phyloP scores from a whole-genome alignment of 768 basidiomycete genomes.

The Leccinum boreale region DNA sequence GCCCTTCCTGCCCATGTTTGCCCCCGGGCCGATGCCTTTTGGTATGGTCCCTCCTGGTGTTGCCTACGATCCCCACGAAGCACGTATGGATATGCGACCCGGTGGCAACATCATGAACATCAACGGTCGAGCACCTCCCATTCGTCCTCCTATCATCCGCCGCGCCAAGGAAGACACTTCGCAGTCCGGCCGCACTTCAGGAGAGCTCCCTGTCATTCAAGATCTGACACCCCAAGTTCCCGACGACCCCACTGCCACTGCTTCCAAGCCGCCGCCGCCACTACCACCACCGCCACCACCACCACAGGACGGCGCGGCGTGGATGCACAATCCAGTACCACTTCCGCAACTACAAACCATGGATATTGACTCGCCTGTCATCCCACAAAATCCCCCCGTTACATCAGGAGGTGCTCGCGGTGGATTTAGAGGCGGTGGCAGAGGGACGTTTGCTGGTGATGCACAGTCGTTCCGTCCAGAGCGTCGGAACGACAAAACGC shows the following conservation, averaged over 20 bases:
- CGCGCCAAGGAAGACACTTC: slow-evolving; percentile 53
- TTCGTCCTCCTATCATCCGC: slow-evolving; percentile 56
- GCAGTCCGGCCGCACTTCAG: slow-evolving; percentile 45
- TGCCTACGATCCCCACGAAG: slow-evolving; percentile 75
- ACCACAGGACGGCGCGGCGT: slow-evolving; percentile 21
- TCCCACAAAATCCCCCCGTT: slow-evolving; percentile 17
- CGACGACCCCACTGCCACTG: slow-evolving; percentile 29
- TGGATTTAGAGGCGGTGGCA: slow-evolving; percentile 45
- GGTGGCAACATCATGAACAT: slow-evolving; percentile 29
- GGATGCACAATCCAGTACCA: slow-evolving; percentile 17
- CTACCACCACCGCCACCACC: not conserved
- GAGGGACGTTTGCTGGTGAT: slow-evolving; percentile 62
- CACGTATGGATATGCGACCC: slow-evolving; percentile 77
- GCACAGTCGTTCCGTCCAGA: slow-evolving; percentile 65
- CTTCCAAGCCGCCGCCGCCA: slow-evolving; percentile 9
- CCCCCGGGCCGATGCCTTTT: slow-evolving; percentile 52
- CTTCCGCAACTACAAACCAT: slow-evolving; percentile 16
- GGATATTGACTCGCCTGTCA: slow-evolving; percentile 35
- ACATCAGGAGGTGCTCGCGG: slow-evolving; percentile 41
- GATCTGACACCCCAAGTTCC: slow-evolving; percentile 65
- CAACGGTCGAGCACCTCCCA: slow-evolving; percentile 36
- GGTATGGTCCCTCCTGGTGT: slow-evolving; percentile 44
- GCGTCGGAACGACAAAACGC: slow-evolving; percentile 68
- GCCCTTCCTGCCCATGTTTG: slow-evolving; percentile 73
- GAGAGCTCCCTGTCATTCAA: slow-evolving; percentile 81